Evolutionary conservation across 164 flowering plant genomes (phyloP), one percentile per base, ranked within the genome.

Genomic region (Nymphaea colorata): DNA sequence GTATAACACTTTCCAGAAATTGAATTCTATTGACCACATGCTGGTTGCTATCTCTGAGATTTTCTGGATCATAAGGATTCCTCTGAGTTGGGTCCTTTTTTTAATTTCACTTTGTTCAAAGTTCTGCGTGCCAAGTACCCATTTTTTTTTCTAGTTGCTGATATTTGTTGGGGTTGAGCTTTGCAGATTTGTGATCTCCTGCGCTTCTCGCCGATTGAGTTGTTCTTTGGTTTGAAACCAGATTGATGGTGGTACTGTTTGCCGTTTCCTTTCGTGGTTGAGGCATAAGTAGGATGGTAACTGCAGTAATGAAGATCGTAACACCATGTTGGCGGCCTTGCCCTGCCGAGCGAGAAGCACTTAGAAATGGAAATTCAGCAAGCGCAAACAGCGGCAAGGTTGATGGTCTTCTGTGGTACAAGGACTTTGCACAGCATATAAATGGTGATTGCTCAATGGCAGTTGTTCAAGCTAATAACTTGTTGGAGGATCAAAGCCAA

Each of bases 391-490:
- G 16, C 36, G 64, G 97, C 4, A 72, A 84, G n/a, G 65, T 72
- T 62, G 84, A 91, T 68, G 96, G 96, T 42, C 75, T 91, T 43
- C 75, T 81, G 77, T 93, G 96, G 97, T 84, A 89, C 66, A 93
- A 85, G 68, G 96, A 91, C 78, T 84, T 67, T 2, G 98, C 96
- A 12, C 71, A 62, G 4, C 98, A 91, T 76, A 84, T 77, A 12
- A 77, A 78, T 80, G 98, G 98, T 2, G 96, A 93, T 65, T 90
- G 86, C 67, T 93, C 97, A 1, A 90, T 93, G 97, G 97, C 92
- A 1, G 92, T 86, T 4, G 75, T 91, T 70, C 97, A 89, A 75
- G 96, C 97, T 12, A 93, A 93, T 65, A 82, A 59, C 69, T 64
- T 85, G 65, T 67, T 93, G 72, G 98, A 93, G 68, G 98, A 93